Base-by-base conservation (phyloP, 2,329 filamentous ascomycete genomes). In the Thermoascus crustaceus region DNA sequence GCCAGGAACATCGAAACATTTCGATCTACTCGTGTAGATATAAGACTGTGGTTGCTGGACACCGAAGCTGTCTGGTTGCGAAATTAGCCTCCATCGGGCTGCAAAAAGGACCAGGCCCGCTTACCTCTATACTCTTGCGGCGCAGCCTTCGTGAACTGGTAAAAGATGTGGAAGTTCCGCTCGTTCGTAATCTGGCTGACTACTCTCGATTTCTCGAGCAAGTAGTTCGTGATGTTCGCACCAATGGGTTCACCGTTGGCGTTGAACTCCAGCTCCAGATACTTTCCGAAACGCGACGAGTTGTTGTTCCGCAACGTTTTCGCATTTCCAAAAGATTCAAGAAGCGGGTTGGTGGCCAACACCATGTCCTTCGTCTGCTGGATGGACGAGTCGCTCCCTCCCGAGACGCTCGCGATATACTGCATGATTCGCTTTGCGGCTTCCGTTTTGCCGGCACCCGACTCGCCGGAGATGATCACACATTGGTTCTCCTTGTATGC, bases 361-460 rank as follows among this genome's bases (percentile, higher is more conserved):
- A 96, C 89, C 89, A 96, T 98, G 66, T 98, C 88, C 71, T 96
- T 98, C 61, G 91, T 94, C 63, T 94, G 78, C 64, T 96, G 82
- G 57, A 96, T 95, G 34, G 88, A 86, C 39, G 82, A 83, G 48
- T 85, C 80, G 46, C 60, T 74, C 45, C 87, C 86, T 26, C 87
- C 88, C 1, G 91, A 96, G 6, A 96, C 89, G 59, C 82, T 96
- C 47, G 91, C 91, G 61, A 98, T 96, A 66, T 98, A 98, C 67
- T 98, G 91, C 89, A 98, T 98, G 54, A 98, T 84, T 52, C 89
- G 82, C 74, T 98, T 96, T 41, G 91, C 91, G 4, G 91, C 91
- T 65, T 98, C 91, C 9, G 91, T 98, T 73, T 98, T 98, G 60
- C 91, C 91, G 21, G 91, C 91, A 58, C 91, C 91, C 2, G 91